Percentiles rank a stretch among this genome's conserved stretches.
Evolutionary conservation across 2,329 filamentous ascomycete species (phyloP).

Genomic region (Fragosphaeria purpurea): DNA sequence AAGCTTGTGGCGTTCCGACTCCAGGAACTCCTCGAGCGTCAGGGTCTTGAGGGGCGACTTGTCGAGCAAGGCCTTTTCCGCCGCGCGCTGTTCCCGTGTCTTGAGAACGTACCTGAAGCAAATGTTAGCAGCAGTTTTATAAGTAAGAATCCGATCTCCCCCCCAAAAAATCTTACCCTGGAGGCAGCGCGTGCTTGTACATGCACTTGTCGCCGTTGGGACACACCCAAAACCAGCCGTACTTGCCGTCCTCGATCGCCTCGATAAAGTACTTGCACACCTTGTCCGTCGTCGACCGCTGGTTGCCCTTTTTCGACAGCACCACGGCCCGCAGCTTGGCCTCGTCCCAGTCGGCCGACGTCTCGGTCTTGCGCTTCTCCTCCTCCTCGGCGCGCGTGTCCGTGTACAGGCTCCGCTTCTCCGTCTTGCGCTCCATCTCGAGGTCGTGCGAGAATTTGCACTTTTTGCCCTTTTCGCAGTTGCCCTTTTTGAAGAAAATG

Average conservation of each 20-base stretch:
- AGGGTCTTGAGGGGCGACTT: slow-evolving; percentile 92
- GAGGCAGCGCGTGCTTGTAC: slow-evolving; percentile 91
- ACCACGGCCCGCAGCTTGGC: slow-evolving; percentile 88
- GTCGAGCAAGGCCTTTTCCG: slow-evolving; percentile 91
- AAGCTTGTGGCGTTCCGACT: slow-evolving; percentile 92
- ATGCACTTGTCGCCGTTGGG: slow-evolving; percentile 97
- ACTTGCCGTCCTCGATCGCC: slow-evolving; percentile 96
- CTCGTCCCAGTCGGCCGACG: slow-evolving; percentile 95
- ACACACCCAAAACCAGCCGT: slow-evolving; percentile 98
- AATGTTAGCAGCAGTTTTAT: too few relatives aligned
- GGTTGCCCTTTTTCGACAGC: slow-evolving; percentile 93
- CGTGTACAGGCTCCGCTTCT: slow-evolving; percentile 85
- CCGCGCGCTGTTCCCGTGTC: slow-evolving; percentile 91
- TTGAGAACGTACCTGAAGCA: slow-evolving; percentile 75
- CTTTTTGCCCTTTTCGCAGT: slow-evolving; percentile 93
- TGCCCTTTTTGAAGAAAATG: slow-evolving; percentile 93
- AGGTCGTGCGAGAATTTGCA: slow-evolving; percentile 97
- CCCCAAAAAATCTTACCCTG: slow-evolving; percentile 58
- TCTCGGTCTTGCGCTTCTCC: slow-evolving; percentile 77
- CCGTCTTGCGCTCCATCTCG: slow-evolving; percentile 77
- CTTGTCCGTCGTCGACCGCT: slow-evolving; percentile 89
- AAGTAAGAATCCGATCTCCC: slow-evolving; percentile 2
- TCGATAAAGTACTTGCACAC: slow-evolving; percentile 98
- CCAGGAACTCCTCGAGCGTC: slow-evolving; percentile 93
- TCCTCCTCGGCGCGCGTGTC: slow-evolving; percentile 68